These are phyloP conservation scores for Solanum chilense DNA, from an alignment of 257 asterid species.

Conservation along the genomic window DNA sequence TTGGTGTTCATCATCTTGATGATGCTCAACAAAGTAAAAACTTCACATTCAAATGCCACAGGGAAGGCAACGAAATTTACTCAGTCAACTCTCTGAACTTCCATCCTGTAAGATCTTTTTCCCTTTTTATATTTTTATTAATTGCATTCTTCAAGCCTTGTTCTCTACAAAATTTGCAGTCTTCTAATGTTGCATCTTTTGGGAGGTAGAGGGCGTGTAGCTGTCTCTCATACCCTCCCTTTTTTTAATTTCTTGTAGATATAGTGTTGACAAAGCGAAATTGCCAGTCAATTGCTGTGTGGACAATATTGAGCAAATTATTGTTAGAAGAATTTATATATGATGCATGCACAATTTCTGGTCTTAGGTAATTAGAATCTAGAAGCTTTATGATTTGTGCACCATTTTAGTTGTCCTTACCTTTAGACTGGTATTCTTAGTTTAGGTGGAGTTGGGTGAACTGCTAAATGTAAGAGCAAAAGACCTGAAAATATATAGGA, in stretches of 20 bases:
- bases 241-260: not conserved
- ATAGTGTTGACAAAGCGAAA: not conserved
- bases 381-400: not conserved
- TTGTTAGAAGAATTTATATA: not conserved
- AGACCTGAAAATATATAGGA: not conserved
- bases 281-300: not conserved
- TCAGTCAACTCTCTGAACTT: constrained; percentile 87
- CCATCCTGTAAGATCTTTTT: constrained; percentile 72
- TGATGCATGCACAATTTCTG: not conserved
- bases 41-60: constrained; percentile 98
- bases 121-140: not conserved
- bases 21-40: constrained; percentile 70
- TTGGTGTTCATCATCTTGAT: constrained; percentile 93
- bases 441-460: not conserved
- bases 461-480: not conserved
- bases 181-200: not conserved
- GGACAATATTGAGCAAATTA: not conserved
- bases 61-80: constrained; percentile 78
- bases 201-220: not conserved
- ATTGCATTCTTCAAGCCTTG: not conserved
- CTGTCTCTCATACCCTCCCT: not conserved
- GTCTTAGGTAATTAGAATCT: not conserved
- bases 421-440: not conserved
- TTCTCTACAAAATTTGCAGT: not conserved
- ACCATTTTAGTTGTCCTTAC: not conserved